Base-by-base conservation (phyloP, 306 rosid genomes). In the Cicer chorassanicum region DNA sequence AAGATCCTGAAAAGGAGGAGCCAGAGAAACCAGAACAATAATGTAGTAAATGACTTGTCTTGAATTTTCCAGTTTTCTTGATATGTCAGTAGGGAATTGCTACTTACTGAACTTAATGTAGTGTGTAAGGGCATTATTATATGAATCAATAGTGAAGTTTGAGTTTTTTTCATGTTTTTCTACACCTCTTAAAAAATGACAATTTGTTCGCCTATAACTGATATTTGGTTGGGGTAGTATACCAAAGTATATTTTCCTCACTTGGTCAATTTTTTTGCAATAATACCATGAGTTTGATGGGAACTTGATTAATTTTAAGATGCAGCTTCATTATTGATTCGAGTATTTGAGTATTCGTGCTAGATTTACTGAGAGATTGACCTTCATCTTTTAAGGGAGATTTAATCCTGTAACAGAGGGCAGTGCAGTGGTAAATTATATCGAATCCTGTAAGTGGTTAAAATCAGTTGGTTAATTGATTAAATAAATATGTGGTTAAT, bases 1-100 rank as follows among this genome's bases (percentile, higher is more conserved):
- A 70, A 70, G 75, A 81, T 36, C 85, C 88, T 70, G 88, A 81
- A 9, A 65, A 78, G 80, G 83, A 84, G 77, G 88, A 84, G 61
- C 34, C 81, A 8, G 83, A 78, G 1, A 40, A 77, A 54, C 82
- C 84, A 12, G 79, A 76, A 34, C 5, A 16, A 73, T 51, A 62
- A 8, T 64, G 59, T 48, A 84, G 66, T 36, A 40, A 19, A 65
- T 41, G 72, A 77, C 50, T 67, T 45, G 65, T 77, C 67, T 53
- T 68, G 49, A 45, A 48, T 67, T 61, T 57, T 68, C 34, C 77
- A 68, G 24, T 50, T 56, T 21, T 70, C 61, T 57, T 75, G 78
- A 40, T 65, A 41, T 75, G 67, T 75, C 75, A 54, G 45, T 18
- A 68, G 15, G 16, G 43, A 13, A 21, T 38, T 53, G n/a, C 18